Evolutionary conservation across 257 asterid species (phyloP), one percentile per base, ranked within the genome.

Genomic region (Craterostigma plantagineum): DNA sequence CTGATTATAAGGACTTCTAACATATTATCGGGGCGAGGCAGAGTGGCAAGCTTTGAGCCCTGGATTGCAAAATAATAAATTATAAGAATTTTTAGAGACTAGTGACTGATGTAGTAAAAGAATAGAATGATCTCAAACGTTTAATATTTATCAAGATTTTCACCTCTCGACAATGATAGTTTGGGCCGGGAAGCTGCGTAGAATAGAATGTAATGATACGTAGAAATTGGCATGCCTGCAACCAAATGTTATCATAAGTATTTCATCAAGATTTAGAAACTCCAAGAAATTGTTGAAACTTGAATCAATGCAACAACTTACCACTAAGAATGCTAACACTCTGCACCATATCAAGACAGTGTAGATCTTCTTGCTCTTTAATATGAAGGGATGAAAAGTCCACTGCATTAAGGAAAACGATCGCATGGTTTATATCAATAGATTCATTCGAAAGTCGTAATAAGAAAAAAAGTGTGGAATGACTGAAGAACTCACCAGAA

Each of bases 91-190:
- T n/a, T n/a, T n/a, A n/a, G n/a, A n/a, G n/a, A n/a, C n/a, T n/a
- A n/a, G 30, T n/a, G n/a, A n/a, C n/a, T n/a, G n/a, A n/a, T n/a
- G n/a, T 23, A 23, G 30, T 23, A 23, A 23, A 23, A 23, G 2
- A 23, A 23, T 23, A 2, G 30, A 23, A 23, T 23, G 2, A 23
- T 23, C 30, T 23, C 30, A 23, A 23, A 6, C n/a, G n/a, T n/a
- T n/a, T n/a, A n/a, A n/a, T n/a, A n/a, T n/a, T n/a, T n/a, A 23
- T 23, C 30, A 23, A 23, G 30, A 23, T 23, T 11, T 43, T 59
- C 64, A 87, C 98, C 95, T 82, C 98, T 12, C 98, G 95, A 45
- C 98, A 82, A 50, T 87, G 98, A 56, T 87, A 87, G 60, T 87
- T 87, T 42, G 98, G 93, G 55, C 98, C 98, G 1, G 98, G 95